phyloP scores from a whole-genome alignment of 2,329 filamentous ascomycete genomes.

The Ceratocystis ficicola region DNA sequence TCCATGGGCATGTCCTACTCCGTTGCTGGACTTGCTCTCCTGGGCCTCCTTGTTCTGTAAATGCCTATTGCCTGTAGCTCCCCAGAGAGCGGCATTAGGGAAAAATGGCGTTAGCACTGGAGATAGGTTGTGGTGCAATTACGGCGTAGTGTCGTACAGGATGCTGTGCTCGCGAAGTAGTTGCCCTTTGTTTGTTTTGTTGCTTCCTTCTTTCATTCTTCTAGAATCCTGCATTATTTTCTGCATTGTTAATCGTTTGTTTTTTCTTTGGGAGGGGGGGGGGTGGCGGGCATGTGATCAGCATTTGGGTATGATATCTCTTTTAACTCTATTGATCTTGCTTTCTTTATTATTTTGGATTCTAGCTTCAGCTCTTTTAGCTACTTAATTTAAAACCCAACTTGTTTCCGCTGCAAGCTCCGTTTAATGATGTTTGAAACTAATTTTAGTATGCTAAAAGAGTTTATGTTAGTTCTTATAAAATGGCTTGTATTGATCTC shows the following conservation, averaged over 20 bases:
- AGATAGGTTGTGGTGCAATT: not conserved
- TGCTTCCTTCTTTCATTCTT: not conserved
- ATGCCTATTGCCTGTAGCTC: not conserved
- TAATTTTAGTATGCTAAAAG: too few species aligned
- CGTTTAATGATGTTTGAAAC: too few species aligned
- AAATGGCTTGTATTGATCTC: too few species aligned
- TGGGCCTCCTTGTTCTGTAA: constrained; percentile 20
- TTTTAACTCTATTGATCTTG: constrained; percentile 11
- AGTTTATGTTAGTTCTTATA: too few species aligned
- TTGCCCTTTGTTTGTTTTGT: not conserved
- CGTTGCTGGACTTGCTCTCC: constrained; percentile 17
- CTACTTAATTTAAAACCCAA: not conserved
- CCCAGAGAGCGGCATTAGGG: not conserved
- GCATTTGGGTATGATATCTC: constrained; percentile 9
- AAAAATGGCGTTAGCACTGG: not conserved
- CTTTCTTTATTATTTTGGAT: constrained; percentile 3
- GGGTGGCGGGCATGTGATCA: not conserved
- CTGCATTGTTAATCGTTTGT: not conserved
- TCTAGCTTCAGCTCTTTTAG: not conserved
- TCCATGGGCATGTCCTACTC: constrained; percentile 13
- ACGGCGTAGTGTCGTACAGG: not conserved
- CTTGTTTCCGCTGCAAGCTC: not conserved
- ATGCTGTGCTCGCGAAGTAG: not conserved
- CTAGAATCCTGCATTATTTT: not conserved
- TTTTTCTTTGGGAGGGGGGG: not conserved